Evolutionary conservation across 495 filamentous ascomycete species (phyloP).

Genomic region (Aspergillus nanangensis): DNA sequence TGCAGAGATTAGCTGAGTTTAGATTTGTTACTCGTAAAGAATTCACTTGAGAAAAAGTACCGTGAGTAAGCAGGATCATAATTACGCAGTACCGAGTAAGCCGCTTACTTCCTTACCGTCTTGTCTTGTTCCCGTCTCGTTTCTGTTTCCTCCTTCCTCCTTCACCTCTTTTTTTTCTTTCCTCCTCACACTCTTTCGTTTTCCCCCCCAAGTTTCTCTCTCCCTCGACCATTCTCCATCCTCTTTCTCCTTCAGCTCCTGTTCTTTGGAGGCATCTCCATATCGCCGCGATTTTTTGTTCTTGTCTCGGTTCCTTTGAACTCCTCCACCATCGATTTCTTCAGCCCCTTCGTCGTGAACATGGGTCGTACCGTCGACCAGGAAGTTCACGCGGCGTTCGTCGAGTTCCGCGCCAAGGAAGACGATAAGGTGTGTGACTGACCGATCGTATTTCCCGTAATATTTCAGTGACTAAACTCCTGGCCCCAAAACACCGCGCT

Average conservation of each 20-base stretch:
- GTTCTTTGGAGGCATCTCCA: slow-evolving; percentile 7
- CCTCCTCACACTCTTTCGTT: slow-evolving; percentile 13
- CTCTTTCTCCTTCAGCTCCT: slow-evolving; percentile 13
- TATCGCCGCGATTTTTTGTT: slow-evolving; percentile 9
- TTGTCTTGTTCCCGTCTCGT: slow-evolving; percentile 24
- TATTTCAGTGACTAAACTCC: slow-evolving; percentile 33
- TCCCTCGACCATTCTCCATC: slow-evolving; percentile 19
- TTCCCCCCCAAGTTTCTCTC: slow-evolving; percentile 6
- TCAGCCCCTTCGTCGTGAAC: slow-evolving; percentile 23
- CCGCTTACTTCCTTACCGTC: neutral
- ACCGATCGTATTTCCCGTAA: slow-evolving; percentile 39
- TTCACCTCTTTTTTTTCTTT: slow-evolving; percentile 10
- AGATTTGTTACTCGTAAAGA: too few relatives aligned
- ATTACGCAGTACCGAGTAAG: too few relatives aligned
- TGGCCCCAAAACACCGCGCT: slow-evolving; percentile 21
- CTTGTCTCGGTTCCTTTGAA: slow-evolving; percentile 1
- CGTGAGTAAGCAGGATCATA: too few relatives aligned
- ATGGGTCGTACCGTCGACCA: slow-evolving; percentile 57
- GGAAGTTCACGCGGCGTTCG: slow-evolving; percentile 54
- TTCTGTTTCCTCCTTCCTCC: slow-evolving; percentile 11
- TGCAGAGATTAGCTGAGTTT: too few relatives aligned
- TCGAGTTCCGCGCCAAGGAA: slow-evolving; percentile 58
- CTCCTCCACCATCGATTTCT: slow-evolving; percentile 23
- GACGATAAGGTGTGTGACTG: slow-evolving; percentile 54
- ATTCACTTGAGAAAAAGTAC: neutral